These are phyloP conservation scores for Oropetium thomaeum DNA, from an alignment of 176 grass and related monocot species.

Conservation along the genomic window DNA sequence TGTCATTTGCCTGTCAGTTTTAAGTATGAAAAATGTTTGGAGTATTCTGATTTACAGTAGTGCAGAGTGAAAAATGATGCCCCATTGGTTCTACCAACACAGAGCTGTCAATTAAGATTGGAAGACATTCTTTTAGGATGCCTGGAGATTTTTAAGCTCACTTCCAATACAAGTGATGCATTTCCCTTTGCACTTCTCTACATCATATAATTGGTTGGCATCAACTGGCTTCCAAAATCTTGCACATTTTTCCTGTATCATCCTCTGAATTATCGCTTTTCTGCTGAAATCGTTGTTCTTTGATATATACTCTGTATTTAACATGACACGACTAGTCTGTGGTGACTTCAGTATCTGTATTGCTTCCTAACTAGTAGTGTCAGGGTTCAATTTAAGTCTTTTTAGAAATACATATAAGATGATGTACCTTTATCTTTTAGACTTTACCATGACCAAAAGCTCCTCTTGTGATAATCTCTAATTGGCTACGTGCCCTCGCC, in stretches of 20 bases:
- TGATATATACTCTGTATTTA: not conserved
- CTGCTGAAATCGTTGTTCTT: not conserved
- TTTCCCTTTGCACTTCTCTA: not conserved
- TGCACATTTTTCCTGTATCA: not conserved
- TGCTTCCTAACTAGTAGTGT: not conserved
- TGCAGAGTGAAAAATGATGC: too few species aligned
- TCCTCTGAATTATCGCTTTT: not conserved
- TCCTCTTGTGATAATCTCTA: not conserved
- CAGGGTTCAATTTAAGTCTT: not conserved
- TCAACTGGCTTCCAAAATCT: not conserved
- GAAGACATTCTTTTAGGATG: not conserved
- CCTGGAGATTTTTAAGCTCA: not conserved
- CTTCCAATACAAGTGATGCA: not conserved
- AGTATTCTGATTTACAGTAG: too few species aligned
- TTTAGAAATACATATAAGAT: not conserved
- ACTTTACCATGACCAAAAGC: not conserved
- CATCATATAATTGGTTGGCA: not conserved
- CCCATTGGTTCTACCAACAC: too few species aligned
- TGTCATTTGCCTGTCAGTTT: not conserved
- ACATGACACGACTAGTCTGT: not conserved
- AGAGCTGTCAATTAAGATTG: not conserved
- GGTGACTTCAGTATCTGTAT: not conserved
- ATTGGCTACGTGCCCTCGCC: not conserved
- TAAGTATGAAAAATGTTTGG: not conserved
- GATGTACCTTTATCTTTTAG: not conserved